These are phyloP conservation scores for Blastobotrys arbuscula DNA, from an alignment of 1,139 yeast species.

Conservation along the genomic window DNA sequence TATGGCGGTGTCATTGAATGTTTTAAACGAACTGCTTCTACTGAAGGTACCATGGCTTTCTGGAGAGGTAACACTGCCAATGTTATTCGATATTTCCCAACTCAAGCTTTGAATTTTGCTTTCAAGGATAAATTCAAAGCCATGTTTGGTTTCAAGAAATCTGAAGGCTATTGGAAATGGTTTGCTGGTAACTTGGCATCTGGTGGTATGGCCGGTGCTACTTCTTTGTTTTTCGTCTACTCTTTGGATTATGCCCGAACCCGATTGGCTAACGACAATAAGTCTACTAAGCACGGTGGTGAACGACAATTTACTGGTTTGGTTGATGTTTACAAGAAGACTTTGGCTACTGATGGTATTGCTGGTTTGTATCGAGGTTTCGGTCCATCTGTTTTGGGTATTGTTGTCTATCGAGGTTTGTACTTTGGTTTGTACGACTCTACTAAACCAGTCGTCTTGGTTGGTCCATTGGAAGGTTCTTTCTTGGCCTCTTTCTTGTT, in stretches of 20 bases:
- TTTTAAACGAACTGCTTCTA: constrained; percentile 66
- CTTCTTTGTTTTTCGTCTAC: constrained; percentile 69
- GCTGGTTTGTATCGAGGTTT: constrained; percentile 82
- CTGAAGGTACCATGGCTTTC: constrained; percentile 66
- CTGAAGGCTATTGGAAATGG: constrained; percentile 62
- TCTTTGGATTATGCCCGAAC: constrained; percentile 81
- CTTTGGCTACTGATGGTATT: constrained; percentile 68
- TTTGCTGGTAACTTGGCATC: constrained; percentile 77
- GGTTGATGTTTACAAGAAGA: constrained; percentile 71
- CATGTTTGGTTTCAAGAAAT: constrained; percentile 71
- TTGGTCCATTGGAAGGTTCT: constrained; percentile 65
- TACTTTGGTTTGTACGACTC: constrained; percentile 81
- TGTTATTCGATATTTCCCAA: constrained; percentile 67
- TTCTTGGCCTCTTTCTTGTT: constrained; percentile 70
- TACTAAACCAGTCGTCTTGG: constrained; percentile 66
- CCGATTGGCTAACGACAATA: constrained; percentile 79
- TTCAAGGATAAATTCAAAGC: constrained; percentile 82
- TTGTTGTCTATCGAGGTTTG: constrained; percentile 77
- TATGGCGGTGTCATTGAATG: constrained; percentile 68
- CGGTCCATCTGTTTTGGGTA: constrained; percentile 77
- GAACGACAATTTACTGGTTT: constrained; percentile 76
- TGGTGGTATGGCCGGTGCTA: constrained; percentile 81
- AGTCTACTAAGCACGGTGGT: constrained; percentile 59
- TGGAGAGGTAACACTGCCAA: constrained; percentile 87
- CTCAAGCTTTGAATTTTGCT: constrained; percentile 68